Evolutionary conservation across 2,329 filamentous ascomycete genomes (phyloP).

Genomic region (Exophiala phaeomuriformis): DNA sequence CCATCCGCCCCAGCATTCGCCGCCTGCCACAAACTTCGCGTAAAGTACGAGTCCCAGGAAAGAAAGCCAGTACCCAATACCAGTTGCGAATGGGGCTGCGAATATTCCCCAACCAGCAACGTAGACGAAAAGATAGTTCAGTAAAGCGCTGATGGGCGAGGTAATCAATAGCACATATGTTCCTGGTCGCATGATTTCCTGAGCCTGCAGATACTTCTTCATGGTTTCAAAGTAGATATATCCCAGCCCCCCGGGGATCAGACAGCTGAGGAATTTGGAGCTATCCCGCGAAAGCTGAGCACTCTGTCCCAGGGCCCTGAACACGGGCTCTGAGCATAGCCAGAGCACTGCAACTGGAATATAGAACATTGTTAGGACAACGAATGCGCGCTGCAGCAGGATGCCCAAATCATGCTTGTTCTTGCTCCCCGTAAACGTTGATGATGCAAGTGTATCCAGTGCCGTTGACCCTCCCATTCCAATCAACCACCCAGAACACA

Average conservation of each 20-base stretch:
- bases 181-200: conserved; percentile 58
- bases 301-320: conserved; percentile 67
- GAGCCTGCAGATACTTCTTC: conserved; percentile 54
- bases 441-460: conserved; percentile 75
- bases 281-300: conserved; percentile 68
- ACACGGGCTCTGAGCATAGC: conserved; percentile 67
- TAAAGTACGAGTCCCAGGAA: conserved; percentile 71
- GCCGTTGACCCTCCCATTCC: conserved; percentile 79
- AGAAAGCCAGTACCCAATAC: conserved; percentile 78
- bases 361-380: conserved; percentile 67
- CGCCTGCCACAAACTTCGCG: conserved; percentile 60
- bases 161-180: conserved; percentile 57
- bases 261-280: conserved; percentile 61
- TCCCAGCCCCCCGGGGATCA: conserved; percentile 74
- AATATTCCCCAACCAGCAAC: conserved; percentile 63
- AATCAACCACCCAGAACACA: conserved; percentile 81
- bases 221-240: conserved; percentile 83
- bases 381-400: conserved; percentile 66
- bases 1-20: conserved; percentile 73
- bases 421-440: conserved; percentile 71
- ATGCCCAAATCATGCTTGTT: conserved; percentile 73
- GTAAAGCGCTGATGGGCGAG: conserved; percentile 51
- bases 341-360: conserved; percentile 65
- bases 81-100: conserved; percentile 73
- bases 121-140: conserved; percentile 66